Base-by-base conservation (phyloP, 225 moss, liverwort and hornwort genomes). In the Physcomitrium patens region DNA sequence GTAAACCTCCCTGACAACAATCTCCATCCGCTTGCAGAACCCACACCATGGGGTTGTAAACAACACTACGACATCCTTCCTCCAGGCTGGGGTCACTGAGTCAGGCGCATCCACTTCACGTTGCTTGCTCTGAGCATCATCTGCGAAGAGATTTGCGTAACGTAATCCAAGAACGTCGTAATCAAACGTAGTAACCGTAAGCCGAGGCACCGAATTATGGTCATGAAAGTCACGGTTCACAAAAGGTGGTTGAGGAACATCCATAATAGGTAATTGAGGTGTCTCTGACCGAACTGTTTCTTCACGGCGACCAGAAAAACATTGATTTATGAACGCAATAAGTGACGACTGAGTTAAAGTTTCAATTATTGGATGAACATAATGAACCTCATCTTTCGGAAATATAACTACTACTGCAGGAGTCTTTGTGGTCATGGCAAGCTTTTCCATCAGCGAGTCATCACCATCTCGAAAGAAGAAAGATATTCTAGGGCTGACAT, bases 21-120 rank as follows among this genome's bases (percentile, higher is more conserved):
- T 74, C 65, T 85, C 84, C 81, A 85, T 78, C 19, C 84, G 77
- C 68, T 81, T 85, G 75, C 84, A 85, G 63, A 85, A 85, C 44
- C 84, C 84, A 78, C 84, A 85, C 81, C 81, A 78, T 57, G 81
- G 70, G 28, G 75, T 78, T 26, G 84, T 85, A 68, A 85, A 85
- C 20, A 85, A 74, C 44, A 85, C 84, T 12, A 85, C 45, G 10
- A 85, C 84, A 75, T 85, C 84, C 70, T 71, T 85, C 17, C 67
- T 56, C 81, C 77, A 76, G 19, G 71, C 76, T 31, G 76, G 61
- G 53, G 60, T 53, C 14, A 78, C 43, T 13, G 63, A 23, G 16
- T 76, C 68, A 27, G 76, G 69, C 50, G 45, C 64, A 61, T 73
- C 63, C 6, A n/a, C 77, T 52, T 76, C 31, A 28, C 19, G 52